Evolutionary conservation across 208 protist genomes (phyloP).

Genomic region (Strigomonas galati): DNA sequence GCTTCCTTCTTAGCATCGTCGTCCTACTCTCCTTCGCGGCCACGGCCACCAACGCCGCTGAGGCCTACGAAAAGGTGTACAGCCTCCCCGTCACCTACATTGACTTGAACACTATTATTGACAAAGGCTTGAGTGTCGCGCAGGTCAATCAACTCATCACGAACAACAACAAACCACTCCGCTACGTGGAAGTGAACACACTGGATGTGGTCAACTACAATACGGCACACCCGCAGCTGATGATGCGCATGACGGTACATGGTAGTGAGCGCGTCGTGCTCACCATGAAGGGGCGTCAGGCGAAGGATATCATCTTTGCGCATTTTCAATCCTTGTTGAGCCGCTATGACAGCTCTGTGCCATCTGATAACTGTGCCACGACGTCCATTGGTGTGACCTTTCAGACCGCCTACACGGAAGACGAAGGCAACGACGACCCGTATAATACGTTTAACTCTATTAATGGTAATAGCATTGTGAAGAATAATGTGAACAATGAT

Average conservation of each 20-base stretch:
- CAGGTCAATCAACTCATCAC: constrained; percentile 21
- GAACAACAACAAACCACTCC: no score
- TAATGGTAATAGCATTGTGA: no score
- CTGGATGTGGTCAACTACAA: no score
- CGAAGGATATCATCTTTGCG: constrained; percentile 30
- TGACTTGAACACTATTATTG: constrained; percentile 22
- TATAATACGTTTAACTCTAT: no score
- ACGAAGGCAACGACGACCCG: constrained; percentile 10
- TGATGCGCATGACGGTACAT: no score
- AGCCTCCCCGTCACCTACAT: constrained; percentile 1
- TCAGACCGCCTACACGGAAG: constrained; percentile 13
- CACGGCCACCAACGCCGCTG: neutral
- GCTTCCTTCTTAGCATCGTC: no score
- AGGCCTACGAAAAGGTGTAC: constrained; percentile 11
- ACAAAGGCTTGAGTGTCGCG: constrained; percentile 26
- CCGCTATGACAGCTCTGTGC: constrained; percentile 40
- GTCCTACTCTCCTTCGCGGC: no score
- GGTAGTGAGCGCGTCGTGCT: no score
- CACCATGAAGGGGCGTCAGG: neutral
- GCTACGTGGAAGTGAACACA: no score
- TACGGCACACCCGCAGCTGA: no score
- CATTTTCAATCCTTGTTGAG: constrained; percentile 43
- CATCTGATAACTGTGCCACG: constrained; percentile 33
- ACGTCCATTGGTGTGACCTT: constrained; percentile 43
- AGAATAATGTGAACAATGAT: no score